phyloP scores from a whole-genome alignment of 1,139 yeast species.

The Debaryomyces fabryi region DNA sequence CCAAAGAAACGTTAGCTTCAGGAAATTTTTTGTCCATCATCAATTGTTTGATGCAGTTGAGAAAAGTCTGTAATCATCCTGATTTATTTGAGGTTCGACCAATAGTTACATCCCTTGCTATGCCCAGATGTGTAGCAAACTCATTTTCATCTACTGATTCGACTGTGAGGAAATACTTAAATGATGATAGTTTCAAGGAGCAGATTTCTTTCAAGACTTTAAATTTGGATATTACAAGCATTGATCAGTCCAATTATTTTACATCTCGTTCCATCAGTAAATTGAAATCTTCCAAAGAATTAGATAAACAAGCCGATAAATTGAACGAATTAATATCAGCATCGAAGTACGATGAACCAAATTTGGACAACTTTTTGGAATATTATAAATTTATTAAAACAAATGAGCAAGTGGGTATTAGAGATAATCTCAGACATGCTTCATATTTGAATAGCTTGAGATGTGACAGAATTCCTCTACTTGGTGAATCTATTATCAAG shows the following conservation, averaged over 20 bases:
- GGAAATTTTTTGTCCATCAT: conserved; percentile 95
- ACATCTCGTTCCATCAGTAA: conserved; percentile 48
- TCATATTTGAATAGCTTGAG: conserved; percentile 67
- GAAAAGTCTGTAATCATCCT: conserved; percentile 98
- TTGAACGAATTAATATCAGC: conserved; percentile 40
- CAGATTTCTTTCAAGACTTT: conserved; percentile 56
- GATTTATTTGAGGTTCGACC: conserved; percentile 96
- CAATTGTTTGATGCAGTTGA: conserved; percentile 95
- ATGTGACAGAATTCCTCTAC: conserved; percentile 58
- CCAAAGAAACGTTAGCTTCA: conserved; percentile 89
- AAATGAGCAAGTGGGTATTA: conserved; percentile 51
- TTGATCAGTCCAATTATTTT: conserved; percentile 51
- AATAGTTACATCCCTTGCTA: conserved; percentile 83
- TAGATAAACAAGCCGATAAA: conserved; percentile 46
- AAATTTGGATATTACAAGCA: conserved; percentile 59
- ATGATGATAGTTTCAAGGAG: conserved; percentile 24
- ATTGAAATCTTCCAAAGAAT: conserved; percentile 50
- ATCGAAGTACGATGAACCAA: conserved; percentile 32
- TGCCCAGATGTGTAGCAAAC: conserved; percentile 64
- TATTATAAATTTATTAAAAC: conserved; percentile 63
- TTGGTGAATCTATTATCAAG: conserved; percentile 49
- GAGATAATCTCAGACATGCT: conserved; percentile 56
- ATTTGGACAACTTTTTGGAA: conserved; percentile 54
- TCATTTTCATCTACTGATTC: conserved; percentile 48
- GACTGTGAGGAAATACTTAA: conserved; percentile 44